These are phyloP conservation scores for Leccinum subgranulosum DNA, from an alignment of 768 basidiomycete genomes.

Conservation along the genomic window DNA sequence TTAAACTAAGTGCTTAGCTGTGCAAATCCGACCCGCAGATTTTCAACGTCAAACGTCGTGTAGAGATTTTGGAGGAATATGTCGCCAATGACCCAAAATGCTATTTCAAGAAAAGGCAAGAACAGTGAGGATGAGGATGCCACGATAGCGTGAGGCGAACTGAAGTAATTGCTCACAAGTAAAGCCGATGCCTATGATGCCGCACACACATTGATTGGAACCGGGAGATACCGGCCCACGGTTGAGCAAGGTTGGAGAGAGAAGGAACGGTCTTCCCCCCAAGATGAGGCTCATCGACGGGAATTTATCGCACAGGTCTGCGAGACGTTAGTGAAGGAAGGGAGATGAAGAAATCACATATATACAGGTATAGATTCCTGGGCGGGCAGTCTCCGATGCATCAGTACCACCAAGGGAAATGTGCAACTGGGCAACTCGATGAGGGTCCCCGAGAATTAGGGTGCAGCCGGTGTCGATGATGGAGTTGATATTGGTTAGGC, in stretches of 20 bases:
- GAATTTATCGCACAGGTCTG: background rate
- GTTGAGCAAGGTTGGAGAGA: background rate
- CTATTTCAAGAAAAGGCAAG: background rate
- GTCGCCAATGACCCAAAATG: background rate
- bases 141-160: too few relatives aligned
- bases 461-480: slow-evolving; percentile 24
- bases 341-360: background rate
- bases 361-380: slow-evolving; percentile 33
- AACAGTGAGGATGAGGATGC: background rate
- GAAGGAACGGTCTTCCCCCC: background rate
- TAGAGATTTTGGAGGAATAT: background rate
- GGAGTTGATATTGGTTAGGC: background rate
- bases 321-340: background rate
- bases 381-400: slow-evolving; percentile 11
- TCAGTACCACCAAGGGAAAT: slow-evolving; percentile 23
- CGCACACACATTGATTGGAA: background rate
- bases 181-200: background rate
- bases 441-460: slow-evolving; percentile 2
- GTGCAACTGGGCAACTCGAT: slow-evolving; percentile 18
- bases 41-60: background rate
- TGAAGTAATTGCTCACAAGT: background rate
- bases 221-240: background rate
- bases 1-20: background rate
- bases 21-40: background rate
- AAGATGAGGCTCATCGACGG: background rate